A percentile compares a stretch with the other conserved stretches of the same genome.
Conservation (phyloP, 495 filamentous ascomycete species). For the Annulohypoxylon moriforme region DNA sequence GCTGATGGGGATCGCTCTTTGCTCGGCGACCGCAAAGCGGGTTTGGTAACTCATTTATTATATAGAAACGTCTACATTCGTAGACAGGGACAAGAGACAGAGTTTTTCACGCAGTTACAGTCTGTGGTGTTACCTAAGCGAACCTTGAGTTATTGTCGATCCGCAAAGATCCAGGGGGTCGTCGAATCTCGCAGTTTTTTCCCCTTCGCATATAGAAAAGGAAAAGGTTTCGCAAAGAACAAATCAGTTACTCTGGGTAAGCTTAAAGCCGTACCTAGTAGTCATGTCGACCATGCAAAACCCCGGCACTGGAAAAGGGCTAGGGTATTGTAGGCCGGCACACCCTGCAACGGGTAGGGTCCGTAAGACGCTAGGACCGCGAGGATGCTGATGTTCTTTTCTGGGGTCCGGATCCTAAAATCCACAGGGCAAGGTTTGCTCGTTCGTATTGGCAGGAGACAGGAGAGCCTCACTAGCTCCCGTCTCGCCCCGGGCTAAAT, state of each 20-base stretch:
- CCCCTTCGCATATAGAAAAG: not conserved
- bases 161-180: constrained; percentile 7
- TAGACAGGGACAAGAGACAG: constrained; percentile 2
- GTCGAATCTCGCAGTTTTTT: not conserved
- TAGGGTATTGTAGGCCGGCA: not conserved
- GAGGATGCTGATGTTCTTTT: constrained; percentile 1
- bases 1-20: not conserved
- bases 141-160: not conserved
- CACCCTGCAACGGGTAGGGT: constrained; percentile 10
- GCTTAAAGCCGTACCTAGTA: not conserved
- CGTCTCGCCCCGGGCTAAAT: not conserved
- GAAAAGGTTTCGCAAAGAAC: constrained; percentile 8
- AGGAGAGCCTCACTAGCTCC: constrained; percentile 1
- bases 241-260: constrained; percentile 11
- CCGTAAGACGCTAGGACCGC: constrained; percentile 13
- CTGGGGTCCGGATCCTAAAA: constrained; percentile 10
- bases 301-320: not conserved
- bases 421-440: not conserved
- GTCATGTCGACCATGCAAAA: constrained; percentile 6
- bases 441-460: not conserved
- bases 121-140: constrained; percentile 7
- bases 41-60: constrained; percentile 1
- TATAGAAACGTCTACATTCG: constrained; percentile 9
- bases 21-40: constrained; percentile 1
- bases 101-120: constrained; percentile 1